phyloP scores from a whole-genome alignment of 2,329 filamentous ascomycete genomes.

The Epichloe sp. region DNA sequence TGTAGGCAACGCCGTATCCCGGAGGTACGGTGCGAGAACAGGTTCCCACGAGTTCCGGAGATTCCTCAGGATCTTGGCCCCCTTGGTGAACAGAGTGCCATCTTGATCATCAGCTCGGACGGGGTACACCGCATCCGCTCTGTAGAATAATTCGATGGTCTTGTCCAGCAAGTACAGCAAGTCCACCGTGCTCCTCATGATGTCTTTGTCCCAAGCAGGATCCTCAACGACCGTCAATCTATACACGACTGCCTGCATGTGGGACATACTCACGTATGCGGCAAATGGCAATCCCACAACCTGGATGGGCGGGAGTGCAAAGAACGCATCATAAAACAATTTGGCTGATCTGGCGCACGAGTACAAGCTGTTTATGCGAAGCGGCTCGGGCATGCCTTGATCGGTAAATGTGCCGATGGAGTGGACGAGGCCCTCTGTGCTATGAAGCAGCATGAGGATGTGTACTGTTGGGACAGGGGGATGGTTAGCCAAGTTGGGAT shows the following conservation, averaged over 20 bases:
- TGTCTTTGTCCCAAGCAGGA: conserved; percentile 27
- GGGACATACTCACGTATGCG: conserved; percentile 21
- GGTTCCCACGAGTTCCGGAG: conserved; percentile 24
- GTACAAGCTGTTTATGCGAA: conserved; percentile 23
- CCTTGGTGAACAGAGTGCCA: conserved; percentile 18
- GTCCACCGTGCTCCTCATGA: conserved; percentile 22
- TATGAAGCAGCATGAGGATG: conserved; percentile 17
- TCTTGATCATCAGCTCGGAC: conserved; percentile 16
- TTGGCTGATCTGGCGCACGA: conserved; percentile 21
- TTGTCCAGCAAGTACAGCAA: conserved; percentile 22
- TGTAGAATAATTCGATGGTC: conserved; percentile 19
- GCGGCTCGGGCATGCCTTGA: conserved; percentile 16
- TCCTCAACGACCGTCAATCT: conserved; percentile 26
- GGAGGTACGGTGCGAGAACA: conserved; percentile 16
- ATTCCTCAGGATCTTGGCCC: conserved; percentile 23
- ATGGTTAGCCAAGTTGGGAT: neutral
- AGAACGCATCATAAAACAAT: conserved; percentile 24
- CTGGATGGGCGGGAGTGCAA: conserved; percentile 17
- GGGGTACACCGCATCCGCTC: conserved; percentile 14
- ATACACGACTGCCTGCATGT: conserved; percentile 25
- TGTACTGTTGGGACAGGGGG: conserved; percentile 11
- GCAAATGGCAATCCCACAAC: conserved; percentile 21
- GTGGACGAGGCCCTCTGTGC: conserved; percentile 19
- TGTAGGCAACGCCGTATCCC: conserved; percentile 2
- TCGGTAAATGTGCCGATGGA: conserved; percentile 20